phyloP scores from a whole-genome alignment of 352 stramenopile species.

The Phytopythium cucurbitacearum region DNA sequence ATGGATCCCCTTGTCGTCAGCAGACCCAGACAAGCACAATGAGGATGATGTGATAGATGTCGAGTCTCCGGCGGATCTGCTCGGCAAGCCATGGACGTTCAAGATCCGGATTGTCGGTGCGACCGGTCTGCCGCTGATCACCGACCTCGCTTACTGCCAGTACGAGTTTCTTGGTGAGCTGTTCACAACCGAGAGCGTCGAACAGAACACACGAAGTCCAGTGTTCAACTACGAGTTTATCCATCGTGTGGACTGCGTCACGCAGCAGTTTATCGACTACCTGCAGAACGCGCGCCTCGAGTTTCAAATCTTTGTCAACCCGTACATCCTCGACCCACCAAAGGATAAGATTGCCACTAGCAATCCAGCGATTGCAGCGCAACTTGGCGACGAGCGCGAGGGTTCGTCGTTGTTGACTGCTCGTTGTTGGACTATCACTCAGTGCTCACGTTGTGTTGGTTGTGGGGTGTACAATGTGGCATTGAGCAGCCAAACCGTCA shows the following conservation, averaged over 20 bases:
- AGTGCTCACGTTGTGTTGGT: constrained; percentile 2
- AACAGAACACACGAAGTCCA: constrained; percentile 84
- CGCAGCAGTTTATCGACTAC: constrained; percentile 85
- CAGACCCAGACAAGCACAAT: constrained; percentile 63
- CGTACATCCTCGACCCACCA: constrained; percentile 80
- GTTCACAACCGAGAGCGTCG: constrained; percentile 89
- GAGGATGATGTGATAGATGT: constrained; percentile 68
- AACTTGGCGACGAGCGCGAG: constrained; percentile 44
- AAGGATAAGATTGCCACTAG: constrained; percentile 79
- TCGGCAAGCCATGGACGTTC: constrained; percentile 91
- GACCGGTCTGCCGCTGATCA: constrained; percentile 85
- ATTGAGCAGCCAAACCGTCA: constrained; percentile 28
- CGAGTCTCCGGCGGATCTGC: constrained; percentile 62
- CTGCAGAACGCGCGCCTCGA: constrained; percentile 76
- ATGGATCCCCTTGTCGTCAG: constrained; percentile 84
- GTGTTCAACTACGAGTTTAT: constrained; percentile 89
- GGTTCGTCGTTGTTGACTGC: constrained; percentile 18
- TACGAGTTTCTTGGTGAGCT: constrained; percentile 92
- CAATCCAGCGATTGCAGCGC: constrained; percentile 65
- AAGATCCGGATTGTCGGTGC: constrained; percentile 81
- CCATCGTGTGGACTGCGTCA: constrained; percentile 86
- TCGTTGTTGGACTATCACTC: background rate
- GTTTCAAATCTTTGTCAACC: constrained; percentile 89
- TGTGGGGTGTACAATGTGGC: background rate
- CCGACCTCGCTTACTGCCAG: constrained; percentile 88